Evolutionary conservation across 441 rosid species (phyloP), one percentile per base, ranked within the genome.

Genomic region (Populus hybrid): DNA sequence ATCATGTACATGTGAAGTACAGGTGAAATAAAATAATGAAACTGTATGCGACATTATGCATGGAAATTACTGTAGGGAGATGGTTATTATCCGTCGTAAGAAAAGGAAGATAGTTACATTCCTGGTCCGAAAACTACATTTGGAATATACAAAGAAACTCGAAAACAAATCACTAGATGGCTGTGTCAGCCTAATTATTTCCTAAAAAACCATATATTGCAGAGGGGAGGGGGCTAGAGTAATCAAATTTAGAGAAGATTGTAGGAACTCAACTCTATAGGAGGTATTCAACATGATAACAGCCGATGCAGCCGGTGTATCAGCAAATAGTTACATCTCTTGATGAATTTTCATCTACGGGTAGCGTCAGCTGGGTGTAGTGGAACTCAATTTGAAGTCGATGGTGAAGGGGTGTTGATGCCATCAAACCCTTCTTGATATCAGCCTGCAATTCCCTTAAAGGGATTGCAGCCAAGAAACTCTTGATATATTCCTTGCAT

Each of bases 391-490:
- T 86, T 80, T 94, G 97, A 70, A 92, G 84, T 18, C 93, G 87
- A 18, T 88, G 98, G 79, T 94, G 96, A 70, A 91, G 88, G 46
- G 92, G 94, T 1, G 82, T 86, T 2, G 96, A 88, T 1, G 89
- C 86, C 75, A 81, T 84, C 76, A 90, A 69, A 12, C 98, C 95
- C 84, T 88, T 94, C 90, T 87, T 91, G 69, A 90, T 84, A 84
- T 94, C 98, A 32, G 81, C 86, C 83, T 88, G 96, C 88, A 94
- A 42, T 82, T 92, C 94, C 64, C 94, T 82, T 24, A 92, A 73
- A 46, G 97, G 97, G 50, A 94, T 90, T n/a, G 94, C 95, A 46
- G 97, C 98, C 89, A 92, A 83, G 89, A 94, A 94, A 73, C 83
- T 94, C 86, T 94, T 94, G 2, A 94, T 91, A 70, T 92, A 94